A percentile compares a stretch with the other conserved stretches of the same genome.
Evolutionary conservation across 2,329 filamentous ascomycete genomes (phyloP).

Genomic region (Sphaerostilbella broomeana): DNA sequence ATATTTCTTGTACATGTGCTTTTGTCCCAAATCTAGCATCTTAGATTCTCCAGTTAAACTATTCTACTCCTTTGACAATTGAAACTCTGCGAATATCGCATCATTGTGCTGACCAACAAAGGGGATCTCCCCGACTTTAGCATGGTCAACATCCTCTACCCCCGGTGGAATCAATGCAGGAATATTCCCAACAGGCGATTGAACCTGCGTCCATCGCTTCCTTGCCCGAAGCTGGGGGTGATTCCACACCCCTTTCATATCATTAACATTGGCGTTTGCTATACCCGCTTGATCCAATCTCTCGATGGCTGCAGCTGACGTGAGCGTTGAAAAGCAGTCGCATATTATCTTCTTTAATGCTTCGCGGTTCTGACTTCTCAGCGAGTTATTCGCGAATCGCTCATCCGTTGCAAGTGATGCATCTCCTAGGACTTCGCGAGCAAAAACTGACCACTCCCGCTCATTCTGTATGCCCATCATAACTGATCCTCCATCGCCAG

Average conservation of each 20-base stretch:
- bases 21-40: too few relatives aligned
- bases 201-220: constrained; percentile 43
- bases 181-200: constrained; percentile 39
- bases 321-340: constrained; percentile 32
- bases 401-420: constrained; percentile 36
- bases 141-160: constrained; percentile 20
- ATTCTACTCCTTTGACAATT: neutral
- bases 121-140: constrained; percentile 40
- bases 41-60: too few relatives aligned
- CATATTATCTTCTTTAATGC: constrained; percentile 40
- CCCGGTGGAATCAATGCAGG: constrained; percentile 46
- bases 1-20: too few relatives aligned
- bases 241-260: constrained; percentile 48
- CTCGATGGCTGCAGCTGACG: constrained; percentile 34
- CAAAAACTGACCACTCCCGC: constrained; percentile 47
- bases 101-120: constrained; percentile 44
- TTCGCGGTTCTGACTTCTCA: constrained; percentile 40
- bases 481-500: constrained; percentile 40
- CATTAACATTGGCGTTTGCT: constrained; percentile 49
- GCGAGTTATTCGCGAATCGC: constrained; percentile 41
- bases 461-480: constrained; percentile 55
- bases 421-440: constrained; percentile 37
- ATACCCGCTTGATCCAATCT: constrained; percentile 42
- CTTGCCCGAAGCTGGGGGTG: constrained; percentile 47
- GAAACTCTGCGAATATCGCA: constrained; percentile 14